A percentile compares a stretch with the other conserved stretches of the same genome.
Conservation (phyloP, 2,329 filamentous ascomycete genomes). For the Teratosphaeria epicoccoides region DNA sequence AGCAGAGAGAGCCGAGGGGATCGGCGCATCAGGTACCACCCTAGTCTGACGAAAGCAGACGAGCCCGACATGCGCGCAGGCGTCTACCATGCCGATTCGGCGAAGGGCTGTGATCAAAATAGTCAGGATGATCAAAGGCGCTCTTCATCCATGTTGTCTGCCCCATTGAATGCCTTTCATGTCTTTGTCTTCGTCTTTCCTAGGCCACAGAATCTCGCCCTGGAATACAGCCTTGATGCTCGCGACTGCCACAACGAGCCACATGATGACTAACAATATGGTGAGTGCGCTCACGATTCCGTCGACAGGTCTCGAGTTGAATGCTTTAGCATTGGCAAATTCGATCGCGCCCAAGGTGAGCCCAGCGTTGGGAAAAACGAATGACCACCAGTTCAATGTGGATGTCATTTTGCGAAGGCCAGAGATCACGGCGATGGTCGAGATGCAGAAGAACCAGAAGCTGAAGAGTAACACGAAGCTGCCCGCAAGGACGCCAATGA, state of each 20-base stretch:
- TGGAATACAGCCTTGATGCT: conserved; percentile 42
- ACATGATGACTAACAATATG: conserved; percentile 44
- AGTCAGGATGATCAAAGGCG: no score
- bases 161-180: conserved; percentile 10
- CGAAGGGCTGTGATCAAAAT: no score
- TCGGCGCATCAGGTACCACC: no score
- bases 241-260: conserved; percentile 42
- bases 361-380: conserved; percentile 56
- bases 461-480: conserved; percentile 40
- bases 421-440: conserved; percentile 28
- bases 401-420: conserved; percentile 35
- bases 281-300: conserved; percentile 48
- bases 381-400: conserved; percentile 50
- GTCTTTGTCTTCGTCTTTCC: conserved; percentile 49
- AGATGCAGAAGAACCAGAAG: conserved; percentile 42
- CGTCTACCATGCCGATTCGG: no score
- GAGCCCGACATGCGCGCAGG: no score
- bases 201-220: conserved; percentile 47
- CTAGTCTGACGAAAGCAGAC: no score
- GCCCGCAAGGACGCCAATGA: conserved; percentile 32
- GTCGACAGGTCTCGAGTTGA: conserved; percentile 43
- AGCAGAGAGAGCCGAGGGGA: no score
- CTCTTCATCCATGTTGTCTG: neutral
- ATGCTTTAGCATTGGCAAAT: conserved; percentile 40
- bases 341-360: conserved; percentile 51